Evolutionary conservation across 1,284 basidiomycete genomes (phyloP), one percentile per base, ranked within the genome.

Genomic region (Hypsizygus ulmarius): DNA sequence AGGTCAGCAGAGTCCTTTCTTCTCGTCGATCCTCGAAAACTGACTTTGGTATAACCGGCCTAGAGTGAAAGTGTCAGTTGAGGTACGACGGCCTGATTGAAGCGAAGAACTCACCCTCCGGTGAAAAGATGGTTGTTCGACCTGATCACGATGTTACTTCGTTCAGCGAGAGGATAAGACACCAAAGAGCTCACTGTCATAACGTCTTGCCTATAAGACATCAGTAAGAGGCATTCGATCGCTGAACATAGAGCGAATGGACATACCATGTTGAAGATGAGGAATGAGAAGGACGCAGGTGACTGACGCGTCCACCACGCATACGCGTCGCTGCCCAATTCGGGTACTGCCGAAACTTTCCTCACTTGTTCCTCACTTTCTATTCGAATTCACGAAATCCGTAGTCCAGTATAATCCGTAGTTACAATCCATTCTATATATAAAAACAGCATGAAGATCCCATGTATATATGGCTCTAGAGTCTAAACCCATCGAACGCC

Each of bases 101-200:
- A 18, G 4, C 39, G 27, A 19, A 28, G 39, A 39, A 51, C 82
- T 59, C 63, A 91, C 92, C 93, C 72, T 96, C 93, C 38, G 93
- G 93, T 49, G 93, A 95, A 80, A 96, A 96, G 74, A 94, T 95
- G 46, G 93, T 96, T 58, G 93, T 96, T 60, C 93, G 84, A 71
- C 89, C 87, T 90, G 64, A 62, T 60, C 41, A 55, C 34, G 36
- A 52, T 39, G 34, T 45, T 25, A 51, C 32, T 52, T 38, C 43
- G 47, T 43, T 29, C 41, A 47, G 10, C 12, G 38, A n/a, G 42
- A 42, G 16, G 11, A 25, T 18, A 12, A 38, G 35, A 42, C 28
- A 10, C 29, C 37, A 8, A n/a, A 30, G 21, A 19, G 30, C 87
- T 69, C 66, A 93, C 90, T 91, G 67, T 93, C 90, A 68, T 93